Base-by-base conservation (phyloP, 2,329 filamentous ascomycete species). In the Escovopsis sp. region DNA sequence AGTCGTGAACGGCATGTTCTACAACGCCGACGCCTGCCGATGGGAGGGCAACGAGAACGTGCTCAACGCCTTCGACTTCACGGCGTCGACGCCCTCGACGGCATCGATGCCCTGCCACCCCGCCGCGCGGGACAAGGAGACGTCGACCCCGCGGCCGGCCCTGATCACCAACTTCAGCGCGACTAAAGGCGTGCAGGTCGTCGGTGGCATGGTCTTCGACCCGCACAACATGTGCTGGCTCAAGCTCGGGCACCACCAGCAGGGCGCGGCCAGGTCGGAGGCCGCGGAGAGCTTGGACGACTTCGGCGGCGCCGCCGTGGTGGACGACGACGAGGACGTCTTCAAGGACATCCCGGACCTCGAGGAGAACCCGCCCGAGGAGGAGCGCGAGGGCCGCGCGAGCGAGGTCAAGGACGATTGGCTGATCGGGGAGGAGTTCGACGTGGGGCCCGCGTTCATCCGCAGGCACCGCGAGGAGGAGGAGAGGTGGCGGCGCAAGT, bases 121-220 rank as follows among this genome's bases (percentile, higher is more conserved):
- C 20, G 53, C 70, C 12, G 58, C 61, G 1, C 68, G 71, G 13
- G 75, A 79, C 39, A 76, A 70, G 51, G 76, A 81, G 51, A 64
- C 61, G 11, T 55, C 65, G 9, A 80, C 76, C 2, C 76, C 78
- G 51, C 63, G 80, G 46, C 70, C 85, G 9, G 87, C 89, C 6
- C 72, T 98, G 14, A 98, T 98, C 53, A 87, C 87, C 38, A 91
- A 94, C 50, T 84, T 95, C 49, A 84, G 82, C 42, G 73, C 79
- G 5, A 79, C 81, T 46, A 84, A 89, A 54, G 88, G 86, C 47
- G 82, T 94, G 12, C 88, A 95, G 61, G 83, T 95, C 31, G 87
- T 95, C 44, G 84, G 87, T n/a, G 86, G 87, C 51, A 98, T 98
- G 91, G 83, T 96, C 9, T 98, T 96, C 58, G 91, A 98, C 56